These are phyloP conservation scores for Lactarius psammicola DNA, from an alignment of 768 basidiomycete species.

Conservation along the genomic window DNA sequence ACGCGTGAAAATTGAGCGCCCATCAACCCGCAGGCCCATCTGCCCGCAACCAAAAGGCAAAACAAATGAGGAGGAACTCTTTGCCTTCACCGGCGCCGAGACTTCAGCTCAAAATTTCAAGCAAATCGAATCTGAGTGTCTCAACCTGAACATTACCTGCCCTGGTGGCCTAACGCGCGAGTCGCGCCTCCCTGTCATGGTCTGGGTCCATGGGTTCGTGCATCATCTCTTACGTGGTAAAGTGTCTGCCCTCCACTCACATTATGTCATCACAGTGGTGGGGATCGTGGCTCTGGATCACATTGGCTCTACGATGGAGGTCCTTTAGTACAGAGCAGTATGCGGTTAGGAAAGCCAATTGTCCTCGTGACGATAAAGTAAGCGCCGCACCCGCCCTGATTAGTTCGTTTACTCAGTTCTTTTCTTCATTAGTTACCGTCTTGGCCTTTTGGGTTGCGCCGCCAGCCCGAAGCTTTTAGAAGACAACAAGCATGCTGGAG, in stretches of 20 bases:
- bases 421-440: slow-evolving; percentile 54
- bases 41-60: slow-evolving; percentile 61
- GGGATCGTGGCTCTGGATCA: slow-evolving; percentile 69
- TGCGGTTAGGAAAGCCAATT: slow-evolving; percentile 59
- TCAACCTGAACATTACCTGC: slow-evolving; percentile 78
- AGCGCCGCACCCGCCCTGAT: slow-evolving; percentile 35
- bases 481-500: slow-evolving; percentile 62
- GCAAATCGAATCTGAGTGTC: slow-evolving; percentile 75
- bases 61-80: slow-evolving; percentile 58
- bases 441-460: slow-evolving; percentile 77
- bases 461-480: slow-evolving; percentile 62
- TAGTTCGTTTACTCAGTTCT: slow-evolving; percentile 16
- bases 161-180: slow-evolving; percentile 54
- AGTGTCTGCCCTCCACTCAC: slow-evolving; percentile 18
- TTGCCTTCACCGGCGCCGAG: slow-evolving; percentile 53
- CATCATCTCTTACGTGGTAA: not conserved
- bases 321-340: slow-evolving; percentile 65
- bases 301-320: slow-evolving; percentile 79
- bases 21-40: slow-evolving; percentile 52
- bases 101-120: slow-evolving; percentile 53
- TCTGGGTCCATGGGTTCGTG: slow-evolving; percentile 83
- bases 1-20: slow-evolving; percentile 2
- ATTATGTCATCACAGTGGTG: slow-evolving; percentile 49
- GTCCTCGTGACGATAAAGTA: slow-evolving; percentile 77
- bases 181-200: slow-evolving; percentile 70